Conservation (phyloP, 768 basidiomycete genomes). For the Suillus subaureus region DNA sequence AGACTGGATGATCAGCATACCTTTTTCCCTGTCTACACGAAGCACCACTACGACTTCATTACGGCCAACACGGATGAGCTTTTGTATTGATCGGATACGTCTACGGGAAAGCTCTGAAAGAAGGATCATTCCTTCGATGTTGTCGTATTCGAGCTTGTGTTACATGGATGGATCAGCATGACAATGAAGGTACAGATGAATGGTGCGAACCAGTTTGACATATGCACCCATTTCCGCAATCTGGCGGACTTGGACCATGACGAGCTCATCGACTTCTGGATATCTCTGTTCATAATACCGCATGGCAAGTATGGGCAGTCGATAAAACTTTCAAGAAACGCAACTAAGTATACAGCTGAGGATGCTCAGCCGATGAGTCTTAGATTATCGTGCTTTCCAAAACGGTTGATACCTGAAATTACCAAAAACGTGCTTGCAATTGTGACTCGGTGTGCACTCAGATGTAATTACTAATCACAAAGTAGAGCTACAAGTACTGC, state of each 20-base stretch:
- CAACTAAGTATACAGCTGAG: background rate
- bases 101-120: constrained; percentile 97
- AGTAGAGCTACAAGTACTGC: background rate
- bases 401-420: background rate
- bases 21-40: constrained; percentile 98
- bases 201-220: constrained; percentile 82
- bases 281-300: constrained; percentile 93
- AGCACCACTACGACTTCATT: constrained; percentile 99
- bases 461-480: background rate
- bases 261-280: constrained; percentile 96
- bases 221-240: constrained; percentile 99
- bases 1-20: constrained; percentile 42
- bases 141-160: constrained; percentile 92
- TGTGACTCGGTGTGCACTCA: background rate
- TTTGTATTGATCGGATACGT: constrained; percentile 96
- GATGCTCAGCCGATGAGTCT: background rate
- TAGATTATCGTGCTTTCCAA: background rate
- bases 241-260: constrained; percentile 99
- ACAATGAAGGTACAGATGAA: background rate
- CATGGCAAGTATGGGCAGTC: constrained; percentile 44
- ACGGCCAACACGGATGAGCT: constrained; percentile 94
- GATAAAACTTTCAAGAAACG: background rate
- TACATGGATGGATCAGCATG: background rate
- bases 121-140: constrained; percentile 99
- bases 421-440: background rate